Conservation (phyloP, 768 basidiomycete species). For the Gloeopeniophorella convolvens region DNA sequence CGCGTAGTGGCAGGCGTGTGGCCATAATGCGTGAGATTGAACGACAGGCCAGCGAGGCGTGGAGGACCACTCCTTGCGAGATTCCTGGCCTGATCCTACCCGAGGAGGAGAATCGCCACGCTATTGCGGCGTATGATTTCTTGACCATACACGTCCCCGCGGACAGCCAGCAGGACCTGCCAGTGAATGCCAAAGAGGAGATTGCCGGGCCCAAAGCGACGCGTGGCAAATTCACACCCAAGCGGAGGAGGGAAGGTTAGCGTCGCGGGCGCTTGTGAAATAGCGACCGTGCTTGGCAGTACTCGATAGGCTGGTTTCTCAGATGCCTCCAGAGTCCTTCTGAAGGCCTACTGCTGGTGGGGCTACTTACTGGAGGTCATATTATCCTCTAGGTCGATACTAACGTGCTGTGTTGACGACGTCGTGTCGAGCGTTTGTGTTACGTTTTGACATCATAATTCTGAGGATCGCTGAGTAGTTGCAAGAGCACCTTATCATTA, state of each 20-base stretch:
- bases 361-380: no score
- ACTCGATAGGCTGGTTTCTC: no score
- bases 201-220: neutral
- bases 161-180: no score
- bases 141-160: constrained; percentile 8
- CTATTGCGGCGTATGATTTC: constrained; percentile 23
- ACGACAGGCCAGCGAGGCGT: constrained; percentile 53
- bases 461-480: no score
- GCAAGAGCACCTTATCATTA: no score
- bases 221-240: neutral
- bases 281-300: neutral
- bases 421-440: no score
- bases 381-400: no score
- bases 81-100: neutral
- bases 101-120: neutral
- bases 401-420: no score
- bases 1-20: constrained; percentile 27
- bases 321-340: no score
- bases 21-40: constrained; percentile 56
- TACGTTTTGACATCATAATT: no score
- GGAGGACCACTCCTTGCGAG: constrained; percentile 33
- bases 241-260: neutral
- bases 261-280: neutral
- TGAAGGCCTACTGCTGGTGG: no score
- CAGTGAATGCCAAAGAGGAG: neutral